Percentiles rank a stretch among this genome's conserved stretches.
phyloP scores from a whole-genome alignment of 2,329 filamentous ascomycete species.

The Aschersonia sp. region DNA sequence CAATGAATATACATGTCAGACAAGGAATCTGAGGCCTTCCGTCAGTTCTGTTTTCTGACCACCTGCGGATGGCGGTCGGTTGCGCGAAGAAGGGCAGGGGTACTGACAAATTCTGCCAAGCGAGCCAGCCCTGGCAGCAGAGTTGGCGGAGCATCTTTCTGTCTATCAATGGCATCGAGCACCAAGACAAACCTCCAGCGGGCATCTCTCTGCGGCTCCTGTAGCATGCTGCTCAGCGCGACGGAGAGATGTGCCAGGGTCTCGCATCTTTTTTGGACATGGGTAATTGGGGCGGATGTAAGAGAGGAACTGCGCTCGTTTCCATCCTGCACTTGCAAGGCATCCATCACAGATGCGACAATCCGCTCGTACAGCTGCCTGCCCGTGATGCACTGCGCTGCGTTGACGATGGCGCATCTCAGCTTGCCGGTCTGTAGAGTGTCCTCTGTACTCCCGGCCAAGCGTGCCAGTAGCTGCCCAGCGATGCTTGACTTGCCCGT shows the following conservation, averaged over 20 bases:
- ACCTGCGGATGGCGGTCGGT: background rate
- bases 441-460: constrained; percentile 9
- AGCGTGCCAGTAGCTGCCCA: constrained; percentile 24
- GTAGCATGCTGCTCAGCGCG: constrained; percentile 51
- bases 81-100: background rate
- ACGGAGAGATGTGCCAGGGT: constrained; percentile 63
- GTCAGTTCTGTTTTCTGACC: background rate
- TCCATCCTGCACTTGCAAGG: constrained; percentile 27
- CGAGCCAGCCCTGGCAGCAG: constrained; percentile 69
- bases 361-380: constrained; percentile 65
- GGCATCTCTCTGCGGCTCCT: constrained; percentile 22
- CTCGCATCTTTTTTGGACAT: constrained; percentile 46
- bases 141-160: constrained; percentile 66
- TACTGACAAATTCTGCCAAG: constrained; percentile 60
- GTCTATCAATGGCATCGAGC: constrained; percentile 74
- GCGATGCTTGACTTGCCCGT: constrained; percentile 74
- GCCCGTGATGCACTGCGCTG: constrained; percentile 62
- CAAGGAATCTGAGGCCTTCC: constrained; percentile 49
- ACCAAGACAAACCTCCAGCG: constrained; percentile 61
- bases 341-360: constrained; percentile 40
- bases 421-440: constrained; percentile 18
- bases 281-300: background rate
- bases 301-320: background rate
- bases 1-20: constrained; percentile 63
- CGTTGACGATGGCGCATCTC: constrained; percentile 48